Conservation (phyloP, 805 yeast species). For the Komagataella pseudopastoris region DNA sequence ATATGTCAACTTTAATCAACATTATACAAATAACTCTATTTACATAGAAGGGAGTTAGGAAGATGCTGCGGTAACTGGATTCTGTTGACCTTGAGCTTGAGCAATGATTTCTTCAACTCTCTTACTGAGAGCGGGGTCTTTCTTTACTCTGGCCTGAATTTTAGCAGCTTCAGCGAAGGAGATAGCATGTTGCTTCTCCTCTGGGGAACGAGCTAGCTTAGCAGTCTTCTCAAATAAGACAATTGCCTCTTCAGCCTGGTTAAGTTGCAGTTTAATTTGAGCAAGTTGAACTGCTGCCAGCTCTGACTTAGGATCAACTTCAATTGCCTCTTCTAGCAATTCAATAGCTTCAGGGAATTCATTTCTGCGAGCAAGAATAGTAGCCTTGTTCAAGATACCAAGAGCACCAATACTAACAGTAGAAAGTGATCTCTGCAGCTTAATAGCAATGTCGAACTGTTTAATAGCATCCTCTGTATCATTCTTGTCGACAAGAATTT, state of each 20-base stretch:
- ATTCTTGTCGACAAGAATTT: conserved; percentile 73
- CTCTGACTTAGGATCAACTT: conserved; percentile 79
- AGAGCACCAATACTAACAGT: conserved; percentile 73
- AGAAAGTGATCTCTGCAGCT: conserved; percentile 61
- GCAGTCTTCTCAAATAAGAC: conserved; percentile 73
- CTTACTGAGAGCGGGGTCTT: conserved; percentile 49
- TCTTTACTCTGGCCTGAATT: conserved; percentile 68
- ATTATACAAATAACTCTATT: background rate
- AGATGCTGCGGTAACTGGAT: background rate
- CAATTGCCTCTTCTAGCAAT: conserved; percentile 61
- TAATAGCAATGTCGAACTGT: conserved; percentile 77
- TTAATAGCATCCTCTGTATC: conserved; percentile 59
- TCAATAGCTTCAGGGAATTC: conserved; percentile 45
- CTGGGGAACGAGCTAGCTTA: conserved; percentile 66
- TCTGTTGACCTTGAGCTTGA: background rate
- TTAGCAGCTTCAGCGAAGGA: conserved; percentile 88
- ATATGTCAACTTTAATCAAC: background rate
- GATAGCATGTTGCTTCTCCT: conserved; percentile 83
- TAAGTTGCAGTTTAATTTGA: conserved; percentile 76
- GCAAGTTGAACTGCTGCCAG: conserved; percentile 86
- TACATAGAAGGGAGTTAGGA: background rate
- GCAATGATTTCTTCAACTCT: conserved; percentile 47
- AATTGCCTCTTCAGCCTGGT: conserved; percentile 72
- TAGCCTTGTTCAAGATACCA: conserved; percentile 84
- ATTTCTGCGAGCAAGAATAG: conserved; percentile 45